These are phyloP conservation scores for Orobanche coerulescens DNA, from an alignment of 257 asterid species.

Conservation along the genomic window DNA sequence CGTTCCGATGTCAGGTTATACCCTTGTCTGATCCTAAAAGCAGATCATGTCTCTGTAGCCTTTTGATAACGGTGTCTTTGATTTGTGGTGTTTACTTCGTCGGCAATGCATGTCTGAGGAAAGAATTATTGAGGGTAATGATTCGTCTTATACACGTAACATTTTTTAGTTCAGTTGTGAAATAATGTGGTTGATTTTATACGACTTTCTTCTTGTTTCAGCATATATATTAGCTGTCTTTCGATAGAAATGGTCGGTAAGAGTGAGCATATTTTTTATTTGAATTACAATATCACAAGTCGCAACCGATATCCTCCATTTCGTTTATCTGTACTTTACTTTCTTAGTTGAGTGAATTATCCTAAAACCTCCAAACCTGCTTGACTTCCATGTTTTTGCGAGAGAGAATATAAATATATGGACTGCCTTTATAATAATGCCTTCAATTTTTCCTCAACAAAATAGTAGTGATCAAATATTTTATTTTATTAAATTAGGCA, in stretches of 20 bases:
- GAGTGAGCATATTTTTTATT: neutral
- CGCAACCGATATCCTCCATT: neutral
- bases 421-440: neutral
- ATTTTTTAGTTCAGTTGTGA: neutral
- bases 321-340: neutral
- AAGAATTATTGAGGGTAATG: slow-evolving; percentile 39
- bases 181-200: neutral
- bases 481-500: no score
- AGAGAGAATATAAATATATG: neutral
- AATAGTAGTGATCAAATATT: no score
- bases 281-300: neutral
- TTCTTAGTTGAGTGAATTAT: neutral
- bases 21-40: slow-evolving; percentile 42
- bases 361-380: neutral
- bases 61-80: slow-evolving; percentile 40
- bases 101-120: slow-evolving; percentile 45
- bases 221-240: neutral
- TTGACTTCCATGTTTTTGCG: neutral
- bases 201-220: neutral
- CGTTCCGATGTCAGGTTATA: slow-evolving; percentile 36
- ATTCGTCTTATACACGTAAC: neutral
- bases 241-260: neutral
- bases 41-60: slow-evolving; percentile 45
- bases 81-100: slow-evolving; percentile 54
- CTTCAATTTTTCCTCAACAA: neutral